phyloP scores from a whole-genome alignment of 2,329 filamentous ascomycete species.

The Cytospora mali region DNA sequence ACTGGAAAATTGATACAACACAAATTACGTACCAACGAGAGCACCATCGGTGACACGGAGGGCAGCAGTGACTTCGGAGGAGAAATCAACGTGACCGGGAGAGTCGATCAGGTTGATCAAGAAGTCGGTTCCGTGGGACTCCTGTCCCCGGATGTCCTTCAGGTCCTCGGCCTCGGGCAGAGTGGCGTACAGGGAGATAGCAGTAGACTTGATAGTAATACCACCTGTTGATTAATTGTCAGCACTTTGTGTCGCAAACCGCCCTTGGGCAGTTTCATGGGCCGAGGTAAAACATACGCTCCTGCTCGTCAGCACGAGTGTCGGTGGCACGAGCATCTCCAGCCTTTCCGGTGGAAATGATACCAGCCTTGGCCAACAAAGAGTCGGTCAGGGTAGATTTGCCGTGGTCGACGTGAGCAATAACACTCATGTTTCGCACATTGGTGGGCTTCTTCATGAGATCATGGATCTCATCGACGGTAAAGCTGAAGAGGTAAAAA shows the following conservation, averaged over 20 bases:
- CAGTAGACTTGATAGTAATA: conserved; percentile 99
- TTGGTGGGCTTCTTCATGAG: conserved; percentile 80
- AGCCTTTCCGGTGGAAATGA: conserved; percentile 97
- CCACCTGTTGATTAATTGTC: conserved; percentile 50
- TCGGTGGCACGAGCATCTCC: conserved; percentile 96
- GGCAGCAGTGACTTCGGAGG: conserved; percentile 97
- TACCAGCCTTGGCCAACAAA: conserved; percentile 98
- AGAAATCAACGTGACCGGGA: conserved; percentile 99
- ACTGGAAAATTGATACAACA: no score
- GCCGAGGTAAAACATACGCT: conserved; percentile 55
- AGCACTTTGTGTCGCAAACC: conserved; percentile 21
- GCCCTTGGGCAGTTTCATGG: not conserved
- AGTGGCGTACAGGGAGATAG: conserved; percentile 95
- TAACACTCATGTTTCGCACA: conserved; percentile 78
- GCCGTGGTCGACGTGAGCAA: conserved; percentile 99
- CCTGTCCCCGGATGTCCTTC: conserved; percentile 89
- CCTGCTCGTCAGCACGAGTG: conserved; percentile 96
- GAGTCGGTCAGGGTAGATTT: conserved; percentile 99
- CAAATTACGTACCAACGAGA: conserved; percentile 64
- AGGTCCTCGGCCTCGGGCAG: conserved; percentile 82
- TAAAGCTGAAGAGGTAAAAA: conserved; percentile 72
- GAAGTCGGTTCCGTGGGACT: conserved; percentile 92
- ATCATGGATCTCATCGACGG: conserved; percentile 84
- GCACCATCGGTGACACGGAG: conserved; percentile 99
- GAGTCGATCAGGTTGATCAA: conserved; percentile 99